Percentiles rank a stretch among this genome's conserved stretches.
Evolutionary conservation across 495 filamentous ascomycete genomes (phyloP).

Genomic region (Xylaria scruposa): DNA sequence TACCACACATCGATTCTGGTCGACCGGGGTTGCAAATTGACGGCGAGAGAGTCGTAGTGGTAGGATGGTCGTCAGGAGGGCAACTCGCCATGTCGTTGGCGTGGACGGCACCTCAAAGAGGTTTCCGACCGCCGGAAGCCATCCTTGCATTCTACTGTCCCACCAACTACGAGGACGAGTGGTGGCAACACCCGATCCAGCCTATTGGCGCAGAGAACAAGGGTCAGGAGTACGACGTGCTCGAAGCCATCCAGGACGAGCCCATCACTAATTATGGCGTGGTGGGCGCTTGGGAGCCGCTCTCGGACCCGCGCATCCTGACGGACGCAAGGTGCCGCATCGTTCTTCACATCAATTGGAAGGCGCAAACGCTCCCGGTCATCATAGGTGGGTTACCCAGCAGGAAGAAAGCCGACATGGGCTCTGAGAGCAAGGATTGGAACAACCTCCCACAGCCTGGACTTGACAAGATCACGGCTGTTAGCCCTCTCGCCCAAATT

Average conservation of each 20-base stretch:
- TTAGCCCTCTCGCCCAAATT: constrained; percentile 51
- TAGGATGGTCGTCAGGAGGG: constrained; percentile 67
- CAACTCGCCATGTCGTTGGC: constrained; percentile 57
- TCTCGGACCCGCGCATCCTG: constrained; percentile 37
- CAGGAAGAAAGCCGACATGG: constrained; percentile 17
- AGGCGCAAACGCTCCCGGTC: constrained; percentile 48
- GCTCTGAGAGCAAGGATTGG: constrained; percentile 10
- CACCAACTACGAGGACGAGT: constrained; percentile 48
- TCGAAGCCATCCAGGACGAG: constrained; percentile 38
- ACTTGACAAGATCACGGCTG: constrained; percentile 34
- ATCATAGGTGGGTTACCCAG: constrained; percentile 38
- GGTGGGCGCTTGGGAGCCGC: constrained; percentile 30
- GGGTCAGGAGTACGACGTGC: constrained; percentile 30
- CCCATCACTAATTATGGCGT: constrained; percentile 39
- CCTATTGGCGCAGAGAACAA: constrained; percentile 22
- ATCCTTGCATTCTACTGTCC: constrained; percentile 63
- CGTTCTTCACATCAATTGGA: constrained; percentile 55
- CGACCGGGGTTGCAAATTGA: constrained; percentile 45
- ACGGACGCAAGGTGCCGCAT: constrained; percentile 50
- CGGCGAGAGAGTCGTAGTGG: constrained; percentile 47
- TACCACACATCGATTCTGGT: constrained; percentile 46
- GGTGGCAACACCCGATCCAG: constrained; percentile 28
- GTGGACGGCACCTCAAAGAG: constrained; percentile 43
- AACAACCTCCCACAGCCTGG: constrained; percentile 30
- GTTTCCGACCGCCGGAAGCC: constrained; percentile 52